A percentile compares a stretch with the other conserved stretches of the same genome.
Conservation (phyloP, 225 moss, liverwort and hornwort species). For the Marchantia paleacea region DNA sequence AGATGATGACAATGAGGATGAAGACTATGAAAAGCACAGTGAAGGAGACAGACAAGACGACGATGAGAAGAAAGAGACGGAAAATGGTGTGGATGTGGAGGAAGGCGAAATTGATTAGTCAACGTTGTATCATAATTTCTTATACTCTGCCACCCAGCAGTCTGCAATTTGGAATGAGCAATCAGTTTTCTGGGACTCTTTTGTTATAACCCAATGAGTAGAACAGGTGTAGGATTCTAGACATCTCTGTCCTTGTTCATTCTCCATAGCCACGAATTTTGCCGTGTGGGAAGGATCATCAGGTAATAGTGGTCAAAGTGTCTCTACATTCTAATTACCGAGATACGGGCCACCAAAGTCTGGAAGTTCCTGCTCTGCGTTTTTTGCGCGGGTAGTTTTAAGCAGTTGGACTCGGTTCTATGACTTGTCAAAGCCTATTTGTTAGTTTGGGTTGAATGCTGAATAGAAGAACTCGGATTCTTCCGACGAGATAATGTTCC, state of each 20-base stretch:
- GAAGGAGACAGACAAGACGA: background rate
- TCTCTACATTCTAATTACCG: slow-evolving; percentile 11
- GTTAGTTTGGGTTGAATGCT: slow-evolving; percentile 16
- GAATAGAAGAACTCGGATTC: slow-evolving; percentile 4
- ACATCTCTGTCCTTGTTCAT: background rate
- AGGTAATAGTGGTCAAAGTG: slow-evolving; percentile 8
- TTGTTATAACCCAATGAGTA: slow-evolving; percentile 17
- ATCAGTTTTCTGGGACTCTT: background rate
- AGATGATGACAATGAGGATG: slow-evolving; percentile 69
- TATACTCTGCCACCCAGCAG: background rate
- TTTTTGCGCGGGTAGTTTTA: slow-evolving; percentile 1
- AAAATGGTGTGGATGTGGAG: slow-evolving; percentile 23
- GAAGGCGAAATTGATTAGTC: slow-evolving; percentile 24
- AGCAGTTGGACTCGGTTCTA: background rate
- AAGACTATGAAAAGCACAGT: slow-evolving; percentile 16
- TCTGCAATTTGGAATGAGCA: background rate
- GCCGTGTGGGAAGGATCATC: slow-evolving; percentile 1
- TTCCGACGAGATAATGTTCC: slow-evolving; percentile 10
- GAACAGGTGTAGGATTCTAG: slow-evolving; percentile 4
- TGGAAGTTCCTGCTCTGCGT: background rate
- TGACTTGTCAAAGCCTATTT: slow-evolving; percentile 19
- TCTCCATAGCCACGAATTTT: background rate
- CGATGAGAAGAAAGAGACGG: slow-evolving; percentile 7
- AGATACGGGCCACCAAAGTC: slow-evolving; percentile 5
- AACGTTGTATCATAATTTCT: slow-evolving; percentile 6